These are phyloP conservation scores for Kregervanrija fluxuum DNA, from an alignment of 805 yeast species.

Conservation along the genomic window DNA sequence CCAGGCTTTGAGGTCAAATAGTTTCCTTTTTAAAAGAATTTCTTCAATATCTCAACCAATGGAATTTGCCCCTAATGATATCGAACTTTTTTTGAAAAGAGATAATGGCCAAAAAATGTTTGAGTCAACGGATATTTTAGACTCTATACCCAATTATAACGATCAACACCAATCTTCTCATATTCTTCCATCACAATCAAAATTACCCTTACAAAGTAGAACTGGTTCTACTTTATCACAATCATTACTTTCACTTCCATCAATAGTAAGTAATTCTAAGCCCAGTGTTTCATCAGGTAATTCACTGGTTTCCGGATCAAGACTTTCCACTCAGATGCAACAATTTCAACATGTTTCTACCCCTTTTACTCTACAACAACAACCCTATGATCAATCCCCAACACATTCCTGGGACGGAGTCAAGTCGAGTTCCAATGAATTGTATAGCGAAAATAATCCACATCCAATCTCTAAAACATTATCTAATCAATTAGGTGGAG, in stretches of 20 bases:
- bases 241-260: background rate
- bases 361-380: too few relatives aligned
- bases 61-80: slow-evolving; percentile 25
- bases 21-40: slow-evolving; percentile 24
- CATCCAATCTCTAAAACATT: too few relatives aligned
- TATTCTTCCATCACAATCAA: slow-evolving; percentile 10
- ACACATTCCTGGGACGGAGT: too few relatives aligned
- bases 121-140: slow-evolving; percentile 18
- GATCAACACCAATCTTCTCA: slow-evolving; percentile 12
- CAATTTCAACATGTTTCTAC: too few relatives aligned
- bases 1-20: slow-evolving; percentile 19
- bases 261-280: too few relatives aligned
- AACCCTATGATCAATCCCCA: too few relatives aligned
- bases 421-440: too few relatives aligned
- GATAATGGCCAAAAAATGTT: slow-evolving; percentile 19
- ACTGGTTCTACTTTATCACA: background rate
- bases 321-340: too few relatives aligned
- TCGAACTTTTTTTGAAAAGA: slow-evolving; percentile 30
- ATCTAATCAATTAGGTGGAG: too few relatives aligned
- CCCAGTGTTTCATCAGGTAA: too few relatives aligned
- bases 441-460: too few relatives aligned
- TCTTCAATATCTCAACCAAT: slow-evolving; percentile 24
- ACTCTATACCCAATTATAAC: slow-evolving; percentile 19
- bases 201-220: slow-evolving; percentile 9
- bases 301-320: too few relatives aligned